Percentiles rank a stretch among this genome's conserved stretches.
Evolutionary conservation across 768 basidiomycete species (phyloP).

Genomic region (Mycena maculata): DNA sequence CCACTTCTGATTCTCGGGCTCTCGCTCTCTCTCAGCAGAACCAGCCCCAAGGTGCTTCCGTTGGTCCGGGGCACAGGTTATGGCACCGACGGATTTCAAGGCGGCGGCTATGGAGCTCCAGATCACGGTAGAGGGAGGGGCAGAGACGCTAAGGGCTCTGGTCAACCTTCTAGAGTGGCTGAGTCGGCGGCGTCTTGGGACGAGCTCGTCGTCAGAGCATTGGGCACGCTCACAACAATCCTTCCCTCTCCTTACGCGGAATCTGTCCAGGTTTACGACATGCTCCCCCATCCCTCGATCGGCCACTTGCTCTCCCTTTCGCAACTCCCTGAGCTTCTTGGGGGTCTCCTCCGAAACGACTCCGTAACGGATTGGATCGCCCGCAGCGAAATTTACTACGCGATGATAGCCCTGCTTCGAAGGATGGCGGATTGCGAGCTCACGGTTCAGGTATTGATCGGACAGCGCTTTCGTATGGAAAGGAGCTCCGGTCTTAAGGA

Average conservation of each 20-base stretch:
- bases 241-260: slow-evolving; percentile 61
- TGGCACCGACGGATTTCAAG: slow-evolving; percentile 40
- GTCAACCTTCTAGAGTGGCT: slow-evolving; percentile 15
- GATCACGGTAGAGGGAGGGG: slow-evolving; percentile 19
- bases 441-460: slow-evolving; percentile 58
- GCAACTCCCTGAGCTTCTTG: slow-evolving; percentile 59
- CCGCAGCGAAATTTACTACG: slow-evolving; percentile 60
- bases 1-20: slow-evolving; percentile 53
- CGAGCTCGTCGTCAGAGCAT: slow-evolving; percentile 49
- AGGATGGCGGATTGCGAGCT: slow-evolving; percentile 65
- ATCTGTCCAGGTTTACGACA: slow-evolving; percentile 56
- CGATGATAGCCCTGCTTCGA: slow-evolving; percentile 59
- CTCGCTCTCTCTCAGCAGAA: slow-evolving; percentile 45
- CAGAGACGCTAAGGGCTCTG: background rate
- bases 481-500: slow-evolving; percentile 55
- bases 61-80: slow-evolving; percentile 70
- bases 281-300: slow-evolving; percentile 61
- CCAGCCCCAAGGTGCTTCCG: slow-evolving; percentile 37
- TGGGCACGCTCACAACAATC: slow-evolving; percentile 52
- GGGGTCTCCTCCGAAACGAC: slow-evolving; percentile 63
- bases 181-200: slow-evolving; percentile 51
- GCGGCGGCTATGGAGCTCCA: slow-evolving; percentile 2
- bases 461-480: slow-evolving; percentile 51
- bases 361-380: slow-evolving; percentile 65
- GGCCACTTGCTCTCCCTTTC: slow-evolving; percentile 56